Evolutionary conservation across 1,284 basidiomycete species (phyloP), one percentile per base, ranked within the genome.

Genomic region (Mycena sp.): DNA sequence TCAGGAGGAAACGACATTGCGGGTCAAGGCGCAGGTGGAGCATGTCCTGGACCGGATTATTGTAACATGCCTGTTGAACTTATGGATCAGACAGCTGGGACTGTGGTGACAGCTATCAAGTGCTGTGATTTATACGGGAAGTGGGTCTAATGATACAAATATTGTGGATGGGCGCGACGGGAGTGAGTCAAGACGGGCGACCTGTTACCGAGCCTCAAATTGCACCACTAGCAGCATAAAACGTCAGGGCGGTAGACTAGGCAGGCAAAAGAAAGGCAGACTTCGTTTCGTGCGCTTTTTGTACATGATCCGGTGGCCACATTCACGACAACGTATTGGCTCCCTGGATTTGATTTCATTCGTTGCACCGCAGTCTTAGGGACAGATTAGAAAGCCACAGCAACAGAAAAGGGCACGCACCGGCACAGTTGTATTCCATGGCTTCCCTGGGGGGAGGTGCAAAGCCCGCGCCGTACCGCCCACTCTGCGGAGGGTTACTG

Each of bases 261-360:
- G 45, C 21, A 11, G 55, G 54, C 26, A 26, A 63, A 67, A 38
- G 58, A 50, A 35, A 52, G n/a, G 89, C 94, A 76, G 75, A 99
- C 97, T 98, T 83, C 95, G 85, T 76, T 90, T 94, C 21, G 96
- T 98, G 71, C 97, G 83, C 79, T 98, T 98, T 83, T 99, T 99
- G 83, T 98, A 99, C 95, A 99, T 98, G 77, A 99, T 96, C 67
- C 97, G 90, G 78, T 98, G 97, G 2, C 97, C 97, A 74, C 97
- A 99, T 77, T 99, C 96, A 71, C 93, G 87, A 81, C 97, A 99
- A 61, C 97, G 91, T 71, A 99, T 98, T 46, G 95, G 94, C 77
- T 99, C 97, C 64, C 94, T 83, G n/a, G 94, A 84, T 77, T 91
- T 92, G 77, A 99, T 96, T 73, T 93, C 90, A 76, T 98, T 98